These are phyloP conservation scores for Fremontodendron californicum DNA, from an alignment of 345 rosid species.

Conservation along the genomic window DNA sequence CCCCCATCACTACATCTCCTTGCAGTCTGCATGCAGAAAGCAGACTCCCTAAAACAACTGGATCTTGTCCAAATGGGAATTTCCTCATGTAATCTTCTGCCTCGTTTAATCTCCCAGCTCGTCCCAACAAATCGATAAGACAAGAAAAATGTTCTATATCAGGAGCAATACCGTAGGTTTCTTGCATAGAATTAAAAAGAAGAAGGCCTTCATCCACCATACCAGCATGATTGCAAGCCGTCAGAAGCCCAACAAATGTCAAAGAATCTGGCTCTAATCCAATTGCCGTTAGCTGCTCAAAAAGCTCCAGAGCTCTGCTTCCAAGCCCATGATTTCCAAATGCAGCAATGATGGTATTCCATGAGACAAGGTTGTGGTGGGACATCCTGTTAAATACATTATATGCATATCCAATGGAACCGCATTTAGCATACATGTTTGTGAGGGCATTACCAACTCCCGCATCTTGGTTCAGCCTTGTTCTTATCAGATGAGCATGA, in stretches of 20 bases:
- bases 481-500: constrained; percentile 45
- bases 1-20: constrained; percentile 42
- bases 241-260: constrained; percentile 51
- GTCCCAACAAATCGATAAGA: constrained; percentile 60
- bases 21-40: constrained; percentile 54
- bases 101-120: constrained; percentile 52
- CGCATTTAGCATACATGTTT: constrained; percentile 73
- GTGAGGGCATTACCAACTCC: constrained; percentile 53
- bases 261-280: constrained; percentile 50
- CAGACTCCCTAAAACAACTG: constrained; percentile 53
- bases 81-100: constrained; percentile 44
- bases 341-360: constrained; percentile 63
- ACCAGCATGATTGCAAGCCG: constrained; percentile 66
- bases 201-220: constrained; percentile 47
- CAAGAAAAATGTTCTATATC: constrained; percentile 56
- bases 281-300: constrained; percentile 37
- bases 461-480: constrained; percentile 33
- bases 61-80: constrained; percentile 41
- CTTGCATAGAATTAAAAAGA: constrained; percentile 43
- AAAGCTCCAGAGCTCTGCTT: constrained; percentile 39
- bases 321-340: constrained; percentile 58
- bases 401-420: constrained; percentile 39
- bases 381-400: constrained; percentile 38
- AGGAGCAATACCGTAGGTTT: constrained; percentile 42
- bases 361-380: constrained; percentile 44